These are phyloP conservation scores for Odonthalia washingtoniensis DNA, from an alignment of 31 red algal species.

Conservation along the genomic window DNA sequence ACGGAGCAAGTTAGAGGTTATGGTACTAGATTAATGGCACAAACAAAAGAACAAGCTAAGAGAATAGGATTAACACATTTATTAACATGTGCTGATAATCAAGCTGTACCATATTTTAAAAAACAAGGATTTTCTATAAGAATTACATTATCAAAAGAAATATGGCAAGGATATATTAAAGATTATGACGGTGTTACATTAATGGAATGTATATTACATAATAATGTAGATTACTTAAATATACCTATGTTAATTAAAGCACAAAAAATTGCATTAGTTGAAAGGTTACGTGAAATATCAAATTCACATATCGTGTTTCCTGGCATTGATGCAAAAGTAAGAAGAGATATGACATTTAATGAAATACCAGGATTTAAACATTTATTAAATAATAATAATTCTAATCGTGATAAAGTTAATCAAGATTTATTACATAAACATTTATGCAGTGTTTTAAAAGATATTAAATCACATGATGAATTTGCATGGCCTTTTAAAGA, in stretches of 20 bases:
- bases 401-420: slow-evolving; percentile 68
- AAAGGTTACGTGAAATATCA: slow-evolving; percentile 93
- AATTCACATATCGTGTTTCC: slow-evolving; percentile 94
- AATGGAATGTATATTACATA: slow-evolving; percentile 95
- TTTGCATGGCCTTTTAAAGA: slow-evolving; percentile 98
- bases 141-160: slow-evolving; percentile 85
- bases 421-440: slow-evolving; percentile 85
- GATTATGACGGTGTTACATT: slow-evolving; percentile 98
- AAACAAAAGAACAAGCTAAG: slow-evolving; percentile 95
- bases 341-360: slow-evolving; percentile 79
- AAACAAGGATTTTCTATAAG: slow-evolving; percentile 99
- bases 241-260: slow-evolving; percentile 96
- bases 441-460: slow-evolving; percentile 86
- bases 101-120: slow-evolving; percentile 98
- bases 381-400: slow-evolving; percentile 57
- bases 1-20: slow-evolving; percentile 96
- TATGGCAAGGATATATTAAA: slow-evolving; percentile 99
- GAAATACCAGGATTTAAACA: slow-evolving; percentile 93
- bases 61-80: slow-evolving; percentile 81
- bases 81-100: slow-evolving; percentile 97
- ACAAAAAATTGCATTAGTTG: slow-evolving; percentile 92
- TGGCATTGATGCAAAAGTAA: slow-evolving; percentile 79
- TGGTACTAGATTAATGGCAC: slow-evolving; percentile 95
- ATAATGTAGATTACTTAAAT: slow-evolving; percentile 94
- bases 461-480: slow-evolving; percentile 80